phyloP scores from a whole-genome alignment of 768 basidiomycete genomes.

The Tylopilus rubrobrunneus region DNA sequence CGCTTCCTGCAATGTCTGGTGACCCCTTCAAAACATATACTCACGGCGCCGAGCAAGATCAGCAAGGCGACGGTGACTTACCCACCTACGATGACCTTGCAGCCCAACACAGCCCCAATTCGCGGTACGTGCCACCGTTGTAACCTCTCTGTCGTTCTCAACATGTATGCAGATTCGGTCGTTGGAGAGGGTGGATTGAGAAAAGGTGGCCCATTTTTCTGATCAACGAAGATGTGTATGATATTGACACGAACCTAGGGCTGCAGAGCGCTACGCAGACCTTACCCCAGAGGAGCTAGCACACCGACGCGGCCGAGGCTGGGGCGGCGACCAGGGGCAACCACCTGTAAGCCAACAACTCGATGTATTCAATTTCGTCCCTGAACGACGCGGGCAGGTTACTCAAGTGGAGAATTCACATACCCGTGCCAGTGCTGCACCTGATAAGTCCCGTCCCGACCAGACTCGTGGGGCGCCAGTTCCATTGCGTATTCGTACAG shows the following conservation, averaged over 20 bases:
- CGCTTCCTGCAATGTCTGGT: slow-evolving; percentile 14
- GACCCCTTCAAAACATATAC: slow-evolving; percentile 26
- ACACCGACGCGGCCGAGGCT: slow-evolving; percentile 62
- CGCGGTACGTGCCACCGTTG: slow-evolving; percentile 48
- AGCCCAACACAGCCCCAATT: slow-evolving; percentile 74
- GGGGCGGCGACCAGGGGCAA: slow-evolving; percentile 48
- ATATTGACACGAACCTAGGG: slow-evolving; percentile 40
- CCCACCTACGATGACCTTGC: slow-evolving; percentile 83
- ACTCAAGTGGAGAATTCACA: slow-evolving; percentile 10
- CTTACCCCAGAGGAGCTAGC: slow-evolving; percentile 53
- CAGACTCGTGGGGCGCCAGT: slow-evolving; percentile 10
- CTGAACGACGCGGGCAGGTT: slow-evolving; percentile 13
- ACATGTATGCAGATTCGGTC: slow-evolving; percentile 59
- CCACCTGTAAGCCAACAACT: slow-evolving; percentile 12
- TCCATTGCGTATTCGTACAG: slow-evolving; percentile 45
- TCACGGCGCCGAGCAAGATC: slow-evolving; percentile 39
- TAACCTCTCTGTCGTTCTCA: neutral
- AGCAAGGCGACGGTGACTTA: slow-evolving; percentile 48
- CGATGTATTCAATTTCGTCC: neutral
- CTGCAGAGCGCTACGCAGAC: slow-evolving; percentile 77
- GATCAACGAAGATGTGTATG: neutral
- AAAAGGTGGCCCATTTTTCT: slow-evolving; percentile 52
- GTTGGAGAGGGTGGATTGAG: slow-evolving; percentile 87
- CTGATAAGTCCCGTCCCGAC: slow-evolving; percentile 7
- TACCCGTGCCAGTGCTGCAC: neutral